Base-by-base conservation (phyloP, 164 flowering plant genomes). In the Vitis cinerea region DNA sequence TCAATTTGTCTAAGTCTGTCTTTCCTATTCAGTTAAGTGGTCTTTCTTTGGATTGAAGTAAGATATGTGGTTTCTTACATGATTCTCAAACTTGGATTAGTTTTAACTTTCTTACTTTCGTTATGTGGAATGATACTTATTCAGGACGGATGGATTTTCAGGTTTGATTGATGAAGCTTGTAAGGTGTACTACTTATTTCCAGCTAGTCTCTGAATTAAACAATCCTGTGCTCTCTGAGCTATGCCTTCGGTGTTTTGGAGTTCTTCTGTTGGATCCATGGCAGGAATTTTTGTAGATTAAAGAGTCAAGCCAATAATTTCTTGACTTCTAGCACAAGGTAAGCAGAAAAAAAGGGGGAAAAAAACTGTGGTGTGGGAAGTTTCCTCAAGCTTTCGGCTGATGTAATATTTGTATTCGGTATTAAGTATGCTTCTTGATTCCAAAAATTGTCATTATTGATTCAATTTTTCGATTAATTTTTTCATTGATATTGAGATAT, bases 191-290 rank as follows among this genome's bases (percentile, higher is more conserved):
- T 37, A 6, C 16, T 13, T 14, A 47, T 11, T 37, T 37, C 44
- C 44, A 48, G 47, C 19, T 65, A 30, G 23, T 65, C 48, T 51
- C 16, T 27, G 23, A 51, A 51, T 54, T 51, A 8, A 12, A 14
- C 49, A 15, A 14, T 65, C 68, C 10, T 4, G 16, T 65, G 68
- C 68, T 65, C 68, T 52, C n/a, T 47, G 29, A 51, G 68, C 48
- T 65, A 27, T 53, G 48, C 53, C 59, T 19, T 15, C 53, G 52
- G 13, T 50, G 23, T 48, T 65, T 1, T 52, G 14, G 7, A 2
- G 54, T 11, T 50, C 29, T 15, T 50, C 66, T 50, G 5, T 51
- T 37, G 23, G 67, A 19, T 51, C 17, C 56, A 10, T 51, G 48
- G 48, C 51, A 13, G 14, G 47, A 27, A 27, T 13, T 50, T 13